Evolutionary conservation across 2,329 filamentous ascomycete genomes (phyloP).

Genomic region (Pezicula rhizophila): DNA sequence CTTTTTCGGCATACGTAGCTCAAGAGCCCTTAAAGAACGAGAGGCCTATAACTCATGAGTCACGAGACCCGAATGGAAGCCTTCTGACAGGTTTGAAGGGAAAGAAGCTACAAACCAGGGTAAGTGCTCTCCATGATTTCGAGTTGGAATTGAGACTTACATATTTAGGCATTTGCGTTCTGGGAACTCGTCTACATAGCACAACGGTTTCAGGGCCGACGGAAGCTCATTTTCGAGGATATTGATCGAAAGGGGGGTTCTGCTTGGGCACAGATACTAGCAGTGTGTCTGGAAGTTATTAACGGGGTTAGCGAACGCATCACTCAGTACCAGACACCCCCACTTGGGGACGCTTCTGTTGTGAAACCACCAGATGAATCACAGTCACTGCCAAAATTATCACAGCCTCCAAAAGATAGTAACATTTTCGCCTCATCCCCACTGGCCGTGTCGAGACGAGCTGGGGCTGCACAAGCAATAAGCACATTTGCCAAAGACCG

Average conservation of each 20-base stretch:
- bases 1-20: slow-evolving; percentile 75
- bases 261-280: slow-evolving; percentile 74
- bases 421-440: slow-evolving; percentile 19
- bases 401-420: slow-evolving; percentile 19
- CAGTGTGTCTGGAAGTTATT: slow-evolving; percentile 63
- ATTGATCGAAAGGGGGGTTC: slow-evolving; percentile 76
- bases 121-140: slow-evolving; percentile 30
- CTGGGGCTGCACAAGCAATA: slow-evolving; percentile 14
- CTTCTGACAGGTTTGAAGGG: slow-evolving; percentile 77
- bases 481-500: slow-evolving; percentile 22
- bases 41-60: slow-evolving; percentile 76
- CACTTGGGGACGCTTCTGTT: slow-evolving; percentile 1
- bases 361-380: slow-evolving; percentile 17
- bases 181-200: slow-evolving; percentile 86
- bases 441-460: slow-evolving; percentile 10
- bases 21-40: slow-evolving; percentile 78
- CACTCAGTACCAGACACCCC: slow-evolving; percentile 44
- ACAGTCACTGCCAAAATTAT: slow-evolving; percentile 19
- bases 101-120: slow-evolving; percentile 72
- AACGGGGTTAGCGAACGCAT: slow-evolving; percentile 63
- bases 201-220: slow-evolving; percentile 61
- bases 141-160: slow-evolving; percentile 10
- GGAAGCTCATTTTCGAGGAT: slow-evolving; percentile 79
- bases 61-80: slow-evolving; percentile 88
- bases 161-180: slow-evolving; percentile 68